These are phyloP conservation scores for Bromus sterilis DNA, from an alignment of 176 grass and related monocot species.

Conservation along the genomic window DNA sequence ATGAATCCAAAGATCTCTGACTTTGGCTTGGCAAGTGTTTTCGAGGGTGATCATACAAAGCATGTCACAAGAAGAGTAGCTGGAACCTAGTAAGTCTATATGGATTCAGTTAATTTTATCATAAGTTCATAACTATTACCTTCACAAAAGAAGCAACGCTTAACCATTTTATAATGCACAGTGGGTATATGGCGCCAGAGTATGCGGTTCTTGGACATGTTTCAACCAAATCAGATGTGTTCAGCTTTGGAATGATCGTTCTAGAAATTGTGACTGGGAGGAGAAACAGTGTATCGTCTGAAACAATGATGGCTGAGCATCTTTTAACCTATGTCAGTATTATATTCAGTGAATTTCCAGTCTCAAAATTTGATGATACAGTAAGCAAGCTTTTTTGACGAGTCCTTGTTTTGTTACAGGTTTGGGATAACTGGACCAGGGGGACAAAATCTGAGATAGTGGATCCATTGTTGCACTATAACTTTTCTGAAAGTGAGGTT, in stretches of 20 bases:
- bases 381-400: not conserved
- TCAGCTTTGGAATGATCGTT: conserved; percentile 52
- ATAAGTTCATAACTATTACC: not conserved
- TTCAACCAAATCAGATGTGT: conserved; percentile 40
- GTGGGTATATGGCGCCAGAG: conserved; percentile 40
- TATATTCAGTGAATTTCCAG: not conserved
- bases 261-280: conserved; percentile 43
- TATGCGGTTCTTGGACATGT: conserved; percentile 46
- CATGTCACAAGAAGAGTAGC: conserved; percentile 60
- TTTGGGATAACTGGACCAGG: conserved; percentile 16
- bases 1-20: conserved; percentile 63
- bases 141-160: not conserved
- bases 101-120: not conserved
- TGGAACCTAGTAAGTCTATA: conserved; percentile 59
- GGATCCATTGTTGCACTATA: not conserved
- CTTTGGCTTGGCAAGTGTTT: conserved; percentile 63
- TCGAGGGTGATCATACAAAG: conserved; percentile 33
- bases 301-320: conserved; percentile 17
- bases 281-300: conserved; percentile 27
- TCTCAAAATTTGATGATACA: too few species aligned
- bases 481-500: conserved; percentile 3
- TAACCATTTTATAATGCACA: not conserved
- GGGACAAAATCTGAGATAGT: not conserved
- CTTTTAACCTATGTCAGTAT: conserved; percentile 14
- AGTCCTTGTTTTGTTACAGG: not conserved